Percentiles rank a stretch among this genome's conserved stretches.
These are phyloP conservation scores for Umbilicus rupestris DNA, from an alignment of 164 flowering plant genomes.

Conservation along the genomic window DNA sequence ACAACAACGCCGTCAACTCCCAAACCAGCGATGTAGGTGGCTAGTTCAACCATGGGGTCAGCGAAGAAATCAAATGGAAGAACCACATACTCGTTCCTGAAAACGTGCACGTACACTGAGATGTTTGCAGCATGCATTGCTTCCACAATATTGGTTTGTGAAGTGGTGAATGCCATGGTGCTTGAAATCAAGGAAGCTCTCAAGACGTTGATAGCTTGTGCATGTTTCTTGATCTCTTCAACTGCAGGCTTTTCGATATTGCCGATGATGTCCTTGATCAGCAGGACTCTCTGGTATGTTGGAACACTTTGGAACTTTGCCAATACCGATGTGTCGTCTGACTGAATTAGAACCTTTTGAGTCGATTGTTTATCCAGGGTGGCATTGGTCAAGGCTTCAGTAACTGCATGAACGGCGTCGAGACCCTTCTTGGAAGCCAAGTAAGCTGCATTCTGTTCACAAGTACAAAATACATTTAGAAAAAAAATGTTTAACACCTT, in stretches of 20 bases:
- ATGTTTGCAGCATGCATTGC: conserved; percentile 56
- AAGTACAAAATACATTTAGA: not conserved
- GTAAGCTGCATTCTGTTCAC: conserved; percentile 70
- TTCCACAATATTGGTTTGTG: conserved; percentile 33
- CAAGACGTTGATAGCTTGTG: conserved; percentile 47
- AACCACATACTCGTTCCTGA: conserved; percentile 52
- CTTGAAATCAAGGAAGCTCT: conserved; percentile 30
- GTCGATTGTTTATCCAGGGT: conserved; percentile 57
- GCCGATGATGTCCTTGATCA: conserved; percentile 30
- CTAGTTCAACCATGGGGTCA: conserved; percentile 65
- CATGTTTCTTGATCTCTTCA: conserved; percentile 61
- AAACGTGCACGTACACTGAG: conserved; percentile 41
- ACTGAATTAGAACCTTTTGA: conserved; percentile 61
- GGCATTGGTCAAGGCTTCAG: conserved; percentile 51
- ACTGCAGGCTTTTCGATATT: conserved; percentile 34
- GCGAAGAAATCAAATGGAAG: conserved; percentile 55
- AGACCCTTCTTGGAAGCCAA: conserved; percentile 77
- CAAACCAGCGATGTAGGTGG: conserved; percentile 23
- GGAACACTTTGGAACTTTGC: conserved; percentile 35
- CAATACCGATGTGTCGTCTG: conserved; percentile 75
- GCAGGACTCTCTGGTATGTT: conserved; percentile 40
- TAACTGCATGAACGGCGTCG: conserved; percentile 38
- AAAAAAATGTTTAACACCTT: not conserved
- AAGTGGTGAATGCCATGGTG: conserved; percentile 17
- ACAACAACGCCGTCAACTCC: conserved; percentile 65